Evolutionary conservation across 1,284 basidiomycete species (phyloP).

Genomic region (Paramarasmius palmivorus): DNA sequence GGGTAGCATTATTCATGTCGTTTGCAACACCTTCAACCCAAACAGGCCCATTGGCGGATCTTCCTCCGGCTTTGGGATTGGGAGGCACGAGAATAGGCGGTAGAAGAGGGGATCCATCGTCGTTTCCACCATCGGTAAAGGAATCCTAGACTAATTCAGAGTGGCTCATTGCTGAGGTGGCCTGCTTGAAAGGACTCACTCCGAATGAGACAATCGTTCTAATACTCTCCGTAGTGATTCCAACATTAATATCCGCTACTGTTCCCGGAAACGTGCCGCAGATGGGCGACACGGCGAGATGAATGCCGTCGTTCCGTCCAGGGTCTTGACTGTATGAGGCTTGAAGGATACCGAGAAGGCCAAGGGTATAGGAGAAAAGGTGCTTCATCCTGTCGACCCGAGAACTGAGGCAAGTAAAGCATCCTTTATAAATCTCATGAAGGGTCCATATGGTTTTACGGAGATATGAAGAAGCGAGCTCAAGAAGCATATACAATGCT

Average conservation of each 20-base stretch:
- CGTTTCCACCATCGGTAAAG: slow-evolving; percentile 21
- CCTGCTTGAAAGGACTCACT: slow-evolving; percentile 27
- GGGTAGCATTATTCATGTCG: slow-evolving; percentile 26
- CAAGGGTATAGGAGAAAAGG: not conserved
- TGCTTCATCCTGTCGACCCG: no score
- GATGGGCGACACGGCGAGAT: slow-evolving; percentile 35
- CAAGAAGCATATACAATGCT: no score
- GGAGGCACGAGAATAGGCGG: slow-evolving; percentile 31
- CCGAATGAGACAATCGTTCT: slow-evolving; percentile 43
- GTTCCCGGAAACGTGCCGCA: slow-evolving; percentile 33
- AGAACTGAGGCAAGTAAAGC: no score
- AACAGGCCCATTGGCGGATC: slow-evolving; percentile 35
- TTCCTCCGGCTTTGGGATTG: slow-evolving; percentile 30
- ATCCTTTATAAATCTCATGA: no score
- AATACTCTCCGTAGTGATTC: slow-evolving; percentile 27
- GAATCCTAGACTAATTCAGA: no score
- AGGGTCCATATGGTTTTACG: no score
- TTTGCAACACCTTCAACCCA: slow-evolving; percentile 35
- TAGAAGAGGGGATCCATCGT: slow-evolving; percentile 30
- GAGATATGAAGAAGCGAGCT: no score
- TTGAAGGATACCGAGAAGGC: not conserved
- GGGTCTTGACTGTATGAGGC: not conserved
- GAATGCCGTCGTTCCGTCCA: slow-evolving; percentile 27
- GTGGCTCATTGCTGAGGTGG: no score
- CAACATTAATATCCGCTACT: slow-evolving; percentile 37